Evolutionary conservation across 805 yeast species (phyloP).

Genomic region (Candida argentea): DNA sequence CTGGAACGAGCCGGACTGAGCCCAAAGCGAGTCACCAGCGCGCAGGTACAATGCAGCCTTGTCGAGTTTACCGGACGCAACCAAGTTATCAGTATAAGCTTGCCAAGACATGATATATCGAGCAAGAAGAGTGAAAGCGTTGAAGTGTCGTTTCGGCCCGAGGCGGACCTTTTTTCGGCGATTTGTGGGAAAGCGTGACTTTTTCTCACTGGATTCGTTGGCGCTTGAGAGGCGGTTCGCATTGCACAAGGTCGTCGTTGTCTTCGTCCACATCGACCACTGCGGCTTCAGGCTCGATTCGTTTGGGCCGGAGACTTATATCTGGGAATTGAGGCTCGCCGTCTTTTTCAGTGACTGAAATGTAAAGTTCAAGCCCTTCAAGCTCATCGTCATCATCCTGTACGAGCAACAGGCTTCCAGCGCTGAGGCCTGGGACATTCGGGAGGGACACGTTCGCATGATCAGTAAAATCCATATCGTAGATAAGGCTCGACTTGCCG

Average conservation of each 20-base stretch:
- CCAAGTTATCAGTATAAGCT: slow-evolving; percentile 94
- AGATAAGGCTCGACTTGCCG: slow-evolving; percentile 52
- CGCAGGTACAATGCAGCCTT: slow-evolving; percentile 88
- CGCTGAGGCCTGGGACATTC: slow-evolving; percentile 40
- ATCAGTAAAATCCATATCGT: slow-evolving; percentile 86
- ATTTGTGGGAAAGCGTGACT: too few relatives aligned
- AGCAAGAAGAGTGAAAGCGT: not conserved
- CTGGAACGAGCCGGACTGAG: slow-evolving; percentile 58
- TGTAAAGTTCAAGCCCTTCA: slow-evolving; percentile 54
- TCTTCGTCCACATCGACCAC: slow-evolving; percentile 5
- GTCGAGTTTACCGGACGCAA: slow-evolving; percentile 81
- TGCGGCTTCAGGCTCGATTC: not conserved
- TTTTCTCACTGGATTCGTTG: not conserved
- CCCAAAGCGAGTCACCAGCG: slow-evolving; percentile 95
- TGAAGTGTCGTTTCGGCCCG: slow-evolving; percentile 1
- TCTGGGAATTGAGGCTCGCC: slow-evolving; percentile 8
- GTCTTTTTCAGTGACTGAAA: slow-evolving; percentile 14
- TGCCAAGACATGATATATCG: slow-evolving; percentile 12
- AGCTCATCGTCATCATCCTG: slow-evolving; percentile 71
- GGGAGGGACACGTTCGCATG: slow-evolving; percentile 40
- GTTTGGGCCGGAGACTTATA: slow-evolving; percentile 10
- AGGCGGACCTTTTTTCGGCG: too few relatives aligned
- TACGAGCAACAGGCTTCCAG: slow-evolving; percentile 58
- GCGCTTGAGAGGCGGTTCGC: slow-evolving; percentile 4
- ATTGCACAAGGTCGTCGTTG: slow-evolving; percentile 5